Conservation (phyloP, 331 rosid species). For the Pyracantha coccinea region DNA sequence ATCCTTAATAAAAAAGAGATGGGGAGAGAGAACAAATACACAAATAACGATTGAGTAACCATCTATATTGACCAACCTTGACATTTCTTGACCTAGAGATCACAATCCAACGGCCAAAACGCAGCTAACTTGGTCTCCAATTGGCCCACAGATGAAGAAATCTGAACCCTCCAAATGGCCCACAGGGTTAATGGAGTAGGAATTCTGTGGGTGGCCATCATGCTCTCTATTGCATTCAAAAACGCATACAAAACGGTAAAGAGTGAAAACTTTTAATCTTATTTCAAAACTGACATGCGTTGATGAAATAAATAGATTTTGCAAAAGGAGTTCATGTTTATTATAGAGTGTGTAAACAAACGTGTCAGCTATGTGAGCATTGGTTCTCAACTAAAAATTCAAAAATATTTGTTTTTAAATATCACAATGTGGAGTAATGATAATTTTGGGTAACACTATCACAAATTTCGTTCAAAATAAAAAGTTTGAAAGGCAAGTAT, state of each 20-base stretch:
- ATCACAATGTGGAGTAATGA: too few relatives aligned
- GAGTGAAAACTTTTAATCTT: background rate
- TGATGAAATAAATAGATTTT: too few relatives aligned
- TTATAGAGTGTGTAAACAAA: too few relatives aligned
- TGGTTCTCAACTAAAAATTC: too few relatives aligned
- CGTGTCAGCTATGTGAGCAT: too few relatives aligned
- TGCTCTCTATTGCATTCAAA: slow-evolving; percentile 8
- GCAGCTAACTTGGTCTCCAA: background rate
- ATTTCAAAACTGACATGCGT: too few relatives aligned
- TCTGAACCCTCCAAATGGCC: slow-evolving; percentile 15
- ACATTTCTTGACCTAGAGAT: slow-evolving; percentile 33
- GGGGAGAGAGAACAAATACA: background rate
- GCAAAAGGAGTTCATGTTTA: too few relatives aligned
- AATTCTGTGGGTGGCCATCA: slow-evolving; percentile 32
- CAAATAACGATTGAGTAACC: background rate
- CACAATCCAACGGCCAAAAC: slow-evolving; percentile 33
- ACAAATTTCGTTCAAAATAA: too few relatives aligned
- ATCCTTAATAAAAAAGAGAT: background rate
- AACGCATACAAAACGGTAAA: background rate
- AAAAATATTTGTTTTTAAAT: too few relatives aligned
- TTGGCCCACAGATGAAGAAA: slow-evolving; percentile 29
- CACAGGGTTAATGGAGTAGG: slow-evolving; percentile 16
- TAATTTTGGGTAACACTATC: too few relatives aligned
- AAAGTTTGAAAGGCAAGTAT: too few relatives aligned
- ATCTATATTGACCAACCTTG: slow-evolving; percentile 31